Conservation (phyloP, 768 basidiomycete species). For the Trametopsis cervina region DNA sequence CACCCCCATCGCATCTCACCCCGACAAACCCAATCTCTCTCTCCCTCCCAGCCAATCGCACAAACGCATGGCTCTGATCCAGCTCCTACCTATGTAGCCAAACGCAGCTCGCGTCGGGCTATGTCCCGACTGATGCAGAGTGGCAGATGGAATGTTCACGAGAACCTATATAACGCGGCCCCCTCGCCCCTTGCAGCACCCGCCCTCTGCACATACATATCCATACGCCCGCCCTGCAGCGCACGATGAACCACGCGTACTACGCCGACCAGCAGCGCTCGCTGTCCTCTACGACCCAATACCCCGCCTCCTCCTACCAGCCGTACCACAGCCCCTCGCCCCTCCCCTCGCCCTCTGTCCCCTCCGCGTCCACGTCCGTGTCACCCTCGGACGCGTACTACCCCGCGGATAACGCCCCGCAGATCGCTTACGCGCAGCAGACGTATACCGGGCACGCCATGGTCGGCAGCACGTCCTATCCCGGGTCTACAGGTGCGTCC, state of each 20-base stretch:
- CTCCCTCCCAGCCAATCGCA: too few relatives aligned
- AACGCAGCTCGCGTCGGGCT: not conserved
- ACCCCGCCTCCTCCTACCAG: conserved; percentile 8
- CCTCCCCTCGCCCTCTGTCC: not conserved
- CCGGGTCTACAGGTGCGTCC: not conserved
- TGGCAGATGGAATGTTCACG: conserved; percentile 8
- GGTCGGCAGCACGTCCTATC: conserved; percentile 3
- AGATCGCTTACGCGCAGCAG: not conserved
- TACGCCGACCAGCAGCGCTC: conserved; percentile 7
- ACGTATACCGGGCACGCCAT: not conserved
- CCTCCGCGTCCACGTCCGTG: too few relatives aligned
- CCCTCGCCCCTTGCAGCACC: conserved; percentile 5
- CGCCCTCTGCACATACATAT: conserved; percentile 2
- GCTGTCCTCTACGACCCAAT: conserved; percentile 5
- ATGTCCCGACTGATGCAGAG: too few relatives aligned
- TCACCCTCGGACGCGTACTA: conserved; percentile 3
- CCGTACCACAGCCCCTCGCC: conserved; percentile 7
- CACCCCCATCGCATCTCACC: too few relatives aligned
- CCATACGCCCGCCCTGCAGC: conserved; percentile 4
- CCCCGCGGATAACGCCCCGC: not conserved
- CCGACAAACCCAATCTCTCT: too few relatives aligned
- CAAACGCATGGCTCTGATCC: conserved; percentile 1
- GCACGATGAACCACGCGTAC: conserved; percentile 8
- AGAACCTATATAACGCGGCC: conserved; percentile 10
- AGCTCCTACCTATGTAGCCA: not conserved